Conservation (phyloP, 1,139 yeast species). For the Meyerozyma smithsonii region DNA sequence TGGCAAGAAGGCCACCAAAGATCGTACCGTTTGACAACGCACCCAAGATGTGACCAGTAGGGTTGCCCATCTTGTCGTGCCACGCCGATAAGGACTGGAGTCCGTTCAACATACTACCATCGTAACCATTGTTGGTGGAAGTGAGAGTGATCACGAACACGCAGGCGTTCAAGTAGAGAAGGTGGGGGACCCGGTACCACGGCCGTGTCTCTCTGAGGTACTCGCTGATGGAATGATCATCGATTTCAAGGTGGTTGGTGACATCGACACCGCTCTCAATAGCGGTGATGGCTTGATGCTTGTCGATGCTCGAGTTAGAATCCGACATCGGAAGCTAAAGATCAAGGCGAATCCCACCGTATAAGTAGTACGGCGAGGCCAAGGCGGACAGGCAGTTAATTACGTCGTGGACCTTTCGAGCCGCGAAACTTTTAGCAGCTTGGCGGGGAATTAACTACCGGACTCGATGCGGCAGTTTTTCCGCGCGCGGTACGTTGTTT, state of each 20-base stretch:
- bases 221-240: slow-evolving; percentile 4
- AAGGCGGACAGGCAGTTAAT: too few species aligned
- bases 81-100: slow-evolving; percentile 40
- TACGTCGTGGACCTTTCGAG: not conserved
- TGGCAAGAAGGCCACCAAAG: slow-evolving; percentile 20
- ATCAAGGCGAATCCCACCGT: not conserved
- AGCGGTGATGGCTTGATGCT: not conserved
- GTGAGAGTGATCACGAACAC: slow-evolving; percentile 38
- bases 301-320: slow-evolving; percentile 1
- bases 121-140: slow-evolving; percentile 48
- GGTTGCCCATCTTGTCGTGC: slow-evolving; percentile 33
- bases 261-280: not conserved
- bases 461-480: not conserved
- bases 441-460: too few species aligned
- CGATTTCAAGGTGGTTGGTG: slow-evolving; percentile 2
- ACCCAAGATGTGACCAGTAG: slow-evolving; percentile 41
- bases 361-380: too few species aligned
- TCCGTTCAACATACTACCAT: slow-evolving; percentile 49
- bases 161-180: slow-evolving; percentile 29
- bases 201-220: slow-evolving; percentile 10
- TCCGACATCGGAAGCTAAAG: not conserved
- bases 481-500: not conserved
- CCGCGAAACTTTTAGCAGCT: not conserved
- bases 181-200: slow-evolving; percentile 17
- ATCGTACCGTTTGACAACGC: slow-evolving; percentile 34